A percentile compares a stretch with the other conserved stretches of the same genome.
These are phyloP conservation scores for Sphagnum fallax DNA, from an alignment of 228 moss, liverwort and hornwort genomes.

Conservation along the genomic window DNA sequence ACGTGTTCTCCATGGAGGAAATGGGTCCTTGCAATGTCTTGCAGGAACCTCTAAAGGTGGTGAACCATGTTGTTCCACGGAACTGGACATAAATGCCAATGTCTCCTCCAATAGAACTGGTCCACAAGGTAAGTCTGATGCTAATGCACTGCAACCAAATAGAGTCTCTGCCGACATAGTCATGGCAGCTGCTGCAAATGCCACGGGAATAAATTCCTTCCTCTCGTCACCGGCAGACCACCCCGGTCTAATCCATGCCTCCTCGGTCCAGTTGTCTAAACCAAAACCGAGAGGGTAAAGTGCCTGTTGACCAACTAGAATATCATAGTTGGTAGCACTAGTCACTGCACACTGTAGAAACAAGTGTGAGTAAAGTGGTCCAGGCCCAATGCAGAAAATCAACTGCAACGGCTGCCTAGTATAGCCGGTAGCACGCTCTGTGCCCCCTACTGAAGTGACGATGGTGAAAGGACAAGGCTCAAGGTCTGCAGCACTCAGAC, in stretches of 20 bases:
- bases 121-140: slow-evolving; percentile 1
- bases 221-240: neutral
- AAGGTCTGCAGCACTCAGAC: neutral
- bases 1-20: neutral
- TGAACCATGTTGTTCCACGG: no score
- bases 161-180: neutral
- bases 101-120: neutral
- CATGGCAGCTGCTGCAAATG: neutral
- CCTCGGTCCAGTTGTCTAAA: neutral
- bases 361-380: neutral
- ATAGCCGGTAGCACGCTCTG: slow-evolving; percentile 1
- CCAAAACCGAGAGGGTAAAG: slow-evolving; percentile 1
- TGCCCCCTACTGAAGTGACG: slow-evolving; percentile 1
- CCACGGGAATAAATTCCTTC: neutral
- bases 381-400: neutral
- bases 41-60: no score
- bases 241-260: neutral
- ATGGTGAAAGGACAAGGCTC: slow-evolving; percentile 1
- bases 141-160: neutral
- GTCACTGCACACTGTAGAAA: neutral
- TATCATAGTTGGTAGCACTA: neutral
- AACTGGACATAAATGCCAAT: no score
- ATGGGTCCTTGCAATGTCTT: neutral
- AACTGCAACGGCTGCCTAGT: slow-evolving; percentile 4
- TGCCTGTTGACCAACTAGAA: neutral